Conservation (phyloP, 2,329 filamentous ascomycete genomes). For the Stemphylium vesicarium region DNA sequence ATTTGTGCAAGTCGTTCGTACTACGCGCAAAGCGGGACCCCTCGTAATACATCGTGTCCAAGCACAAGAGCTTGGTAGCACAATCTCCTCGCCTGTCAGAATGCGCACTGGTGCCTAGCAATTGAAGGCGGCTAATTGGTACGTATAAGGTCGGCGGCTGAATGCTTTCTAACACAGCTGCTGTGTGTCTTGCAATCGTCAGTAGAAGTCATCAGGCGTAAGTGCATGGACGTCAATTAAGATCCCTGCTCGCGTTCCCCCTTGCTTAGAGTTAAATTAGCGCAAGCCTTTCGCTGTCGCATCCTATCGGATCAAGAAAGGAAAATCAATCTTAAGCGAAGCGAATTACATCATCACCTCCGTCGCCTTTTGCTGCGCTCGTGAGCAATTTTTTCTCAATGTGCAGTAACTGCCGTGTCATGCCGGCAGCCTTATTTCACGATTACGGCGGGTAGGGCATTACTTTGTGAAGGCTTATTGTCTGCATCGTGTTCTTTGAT, state of each 20-base stretch:
- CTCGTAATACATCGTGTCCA: slow-evolving; percentile 33
- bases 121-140: slow-evolving; percentile 14
- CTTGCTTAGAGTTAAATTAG: slow-evolving; percentile 16
- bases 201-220: neutral
- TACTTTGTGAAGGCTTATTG: too few relatives aligned
- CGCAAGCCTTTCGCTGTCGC: slow-evolving; percentile 12
- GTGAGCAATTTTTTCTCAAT: too few relatives aligned
- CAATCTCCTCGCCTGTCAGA: neutral
- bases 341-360: neutral
- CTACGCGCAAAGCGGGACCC: slow-evolving; percentile 18
- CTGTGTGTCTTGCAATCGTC: neutral
- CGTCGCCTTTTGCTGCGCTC: neutral
- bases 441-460: too few relatives aligned
- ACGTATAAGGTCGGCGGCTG: slow-evolving; percentile 14
- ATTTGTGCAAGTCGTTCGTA: slow-evolving; percentile 38
- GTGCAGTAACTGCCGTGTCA: neutral
- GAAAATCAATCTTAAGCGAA: slow-evolving; percentile 9
- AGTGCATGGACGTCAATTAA: slow-evolving; percentile 8
- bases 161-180: slow-evolving; percentile 1
- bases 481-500: neutral
- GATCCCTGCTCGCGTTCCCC: slow-evolving; percentile 13
- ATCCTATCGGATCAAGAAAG: slow-evolving; percentile 15
- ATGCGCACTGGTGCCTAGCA: slow-evolving; percentile 14
- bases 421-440: neutral
- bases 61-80: slow-evolving; percentile 18